Percentiles rank a stretch among this genome's conserved stretches.
These are phyloP conservation scores for Orbilia oligospora DNA, from an alignment of 2,329 filamentous ascomycete species.

Conservation along the genomic window DNA sequence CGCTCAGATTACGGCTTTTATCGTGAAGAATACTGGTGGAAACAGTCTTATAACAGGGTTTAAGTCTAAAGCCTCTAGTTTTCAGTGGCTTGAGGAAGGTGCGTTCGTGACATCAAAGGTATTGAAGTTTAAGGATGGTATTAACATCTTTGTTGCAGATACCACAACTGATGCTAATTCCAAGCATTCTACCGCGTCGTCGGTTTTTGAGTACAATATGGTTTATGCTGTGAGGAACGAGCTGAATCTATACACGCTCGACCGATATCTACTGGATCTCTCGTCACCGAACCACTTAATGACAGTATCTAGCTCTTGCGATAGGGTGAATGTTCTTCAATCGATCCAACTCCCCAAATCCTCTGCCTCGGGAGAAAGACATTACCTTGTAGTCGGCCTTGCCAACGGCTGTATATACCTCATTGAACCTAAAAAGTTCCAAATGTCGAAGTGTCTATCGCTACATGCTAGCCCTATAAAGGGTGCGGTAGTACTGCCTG, in stretches of 20 bases:
- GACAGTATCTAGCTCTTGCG: constrained; percentile 13
- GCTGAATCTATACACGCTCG: constrained; percentile 61
- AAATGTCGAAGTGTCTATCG: constrained; percentile 61
- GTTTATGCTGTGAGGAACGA: constrained; percentile 61
- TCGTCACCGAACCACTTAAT: constrained; percentile 43
- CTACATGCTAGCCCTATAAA: constrained; percentile 61
- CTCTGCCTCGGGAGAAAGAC: constrained; percentile 54
- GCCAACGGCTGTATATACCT: constrained; percentile 62
- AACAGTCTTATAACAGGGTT: constrained; percentile 43
- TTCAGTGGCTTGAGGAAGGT: constrained; percentile 47
- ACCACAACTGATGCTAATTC: neutral
- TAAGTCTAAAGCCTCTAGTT: constrained; percentile 29
- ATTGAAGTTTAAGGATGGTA: neutral
- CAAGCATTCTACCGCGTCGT: constrained; percentile 59
- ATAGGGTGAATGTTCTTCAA: constrained; percentile 51
- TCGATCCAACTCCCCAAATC: constrained; percentile 59
- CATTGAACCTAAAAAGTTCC: constrained; percentile 61
- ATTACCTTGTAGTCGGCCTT: constrained; percentile 62
- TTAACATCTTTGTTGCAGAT: neutral
- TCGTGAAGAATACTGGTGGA: constrained; percentile 41
- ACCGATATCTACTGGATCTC: constrained; percentile 62
- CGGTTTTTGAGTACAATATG: constrained; percentile 62
- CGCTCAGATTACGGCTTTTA: constrained; percentile 39
- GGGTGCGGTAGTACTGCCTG: constrained; percentile 61
- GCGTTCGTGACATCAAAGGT: neutral